Evolutionary conservation across 2,329 filamentous ascomycete genomes (phyloP).

Genomic region (Aphanocladium album): DNA sequence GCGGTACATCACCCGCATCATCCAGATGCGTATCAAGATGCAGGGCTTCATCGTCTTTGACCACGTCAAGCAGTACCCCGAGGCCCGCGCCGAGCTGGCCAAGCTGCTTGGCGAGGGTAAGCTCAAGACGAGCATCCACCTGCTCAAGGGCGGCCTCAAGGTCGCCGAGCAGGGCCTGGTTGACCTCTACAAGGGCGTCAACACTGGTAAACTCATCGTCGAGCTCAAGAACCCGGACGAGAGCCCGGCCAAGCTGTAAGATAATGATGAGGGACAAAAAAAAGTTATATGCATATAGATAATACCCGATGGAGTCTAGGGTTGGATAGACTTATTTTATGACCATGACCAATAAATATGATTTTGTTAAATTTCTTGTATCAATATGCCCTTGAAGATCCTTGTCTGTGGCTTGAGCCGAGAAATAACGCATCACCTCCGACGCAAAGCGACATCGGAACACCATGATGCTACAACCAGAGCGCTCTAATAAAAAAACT

Average conservation of each 20-base stretch:
- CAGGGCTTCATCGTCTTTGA: constrained; percentile 74
- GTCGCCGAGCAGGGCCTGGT: constrained; percentile 59
- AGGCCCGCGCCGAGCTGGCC: constrained; percentile 58
- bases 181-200: constrained; percentile 62
- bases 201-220: constrained; percentile 56
- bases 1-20: constrained; percentile 49
- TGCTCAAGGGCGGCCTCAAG: constrained; percentile 63
- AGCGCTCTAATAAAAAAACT: too few species aligned
- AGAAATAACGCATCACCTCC: not conserved
- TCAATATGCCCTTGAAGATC: not conserved
- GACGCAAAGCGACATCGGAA: not conserved
- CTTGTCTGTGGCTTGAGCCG: not conserved
- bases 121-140: constrained; percentile 66
- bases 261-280: not conserved
- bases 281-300: not conserved
- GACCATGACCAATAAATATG: not conserved
- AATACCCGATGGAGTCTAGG: not conserved
- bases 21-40: constrained; percentile 55
- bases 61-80: constrained; percentile 52
- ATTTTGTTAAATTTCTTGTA: not conserved
- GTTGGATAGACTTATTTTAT: not conserved
- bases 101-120: constrained; percentile 68
- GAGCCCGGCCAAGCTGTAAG: constrained; percentile 26
- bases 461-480: not conserved
- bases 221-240: constrained; percentile 28